Base-by-base conservation (phyloP, 1,284 basidiomycete genomes). In the Rhodotorula sp. region DNA sequence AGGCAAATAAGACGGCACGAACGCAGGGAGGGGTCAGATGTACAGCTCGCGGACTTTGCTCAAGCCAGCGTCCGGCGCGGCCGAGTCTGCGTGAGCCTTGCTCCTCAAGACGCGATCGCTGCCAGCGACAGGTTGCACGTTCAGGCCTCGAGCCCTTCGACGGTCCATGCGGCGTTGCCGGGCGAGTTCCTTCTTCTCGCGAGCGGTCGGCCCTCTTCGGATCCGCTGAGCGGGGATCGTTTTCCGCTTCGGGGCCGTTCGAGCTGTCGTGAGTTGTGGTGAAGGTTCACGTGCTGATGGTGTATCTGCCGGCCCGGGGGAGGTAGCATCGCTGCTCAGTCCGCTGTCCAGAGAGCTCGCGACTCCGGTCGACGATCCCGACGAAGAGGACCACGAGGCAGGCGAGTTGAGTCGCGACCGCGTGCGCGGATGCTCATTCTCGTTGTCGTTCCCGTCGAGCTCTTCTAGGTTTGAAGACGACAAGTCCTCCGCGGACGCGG, bases 161-260 rank as follows among this genome's bases (percentile, higher is more conserved):
- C 65, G 58, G 29, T 70, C 71, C 48, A 73, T 34, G 15, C 71
- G 23, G 26, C 63, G 52, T n/a, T 29, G 46, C 46, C 69, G 46
- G n/a, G 60, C 64, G 0, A 64, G 10, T 12, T 72, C 70, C 47
- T 74, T 68, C 65, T 69, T 69, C 47, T 74, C 67, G 3, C 57
- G 23, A 1, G 62, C 58, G 3, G 66, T 68, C 18, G 70, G 70
- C 3, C 67, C 70, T 16, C 70, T 58, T 0, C 62, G 64, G 15
- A 23, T 39, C 20, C 63, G n/a, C 26, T 57, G 39, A 5, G 49
- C 60, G 23, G 46, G 54, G 20, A n/a, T 20, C n/a, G 52, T 10
- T 12, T 56, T 63, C 39, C n/a, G 39, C 39, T 34, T 15, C 5
- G 23, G 60, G 26, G 46, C n/a, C 3, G 18, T 29, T 15, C 16